A percentile compares a stretch with the other conserved stretches of the same genome.
phyloP scores from a whole-genome alignment of 306 rosid genomes.

The Sesbania bispinosa region DNA sequence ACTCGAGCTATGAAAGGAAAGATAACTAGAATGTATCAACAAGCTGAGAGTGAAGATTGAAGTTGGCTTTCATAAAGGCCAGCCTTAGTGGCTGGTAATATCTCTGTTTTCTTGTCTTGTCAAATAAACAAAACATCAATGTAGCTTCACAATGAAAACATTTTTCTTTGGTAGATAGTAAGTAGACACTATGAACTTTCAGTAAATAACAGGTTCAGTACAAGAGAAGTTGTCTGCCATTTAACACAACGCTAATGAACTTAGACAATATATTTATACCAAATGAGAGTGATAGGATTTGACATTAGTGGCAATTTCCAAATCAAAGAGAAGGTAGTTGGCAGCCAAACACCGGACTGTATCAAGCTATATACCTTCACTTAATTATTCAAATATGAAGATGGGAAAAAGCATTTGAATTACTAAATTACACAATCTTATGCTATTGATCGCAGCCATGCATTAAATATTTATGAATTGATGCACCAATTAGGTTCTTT shows the following conservation, averaged over 20 bases:
- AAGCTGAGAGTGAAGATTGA: no score
- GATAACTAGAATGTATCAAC: no score
- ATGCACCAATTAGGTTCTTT: background rate
- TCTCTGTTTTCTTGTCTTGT: background rate
- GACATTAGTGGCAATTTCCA: background rate
- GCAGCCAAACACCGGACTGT: background rate
- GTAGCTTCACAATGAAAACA: background rate
- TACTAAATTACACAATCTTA: background rate
- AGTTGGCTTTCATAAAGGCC: no score
- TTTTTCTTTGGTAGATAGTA: background rate
- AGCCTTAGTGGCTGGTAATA: no score
- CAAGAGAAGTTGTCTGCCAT: background rate
- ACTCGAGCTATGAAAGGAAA: no score
- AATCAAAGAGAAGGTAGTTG: background rate
- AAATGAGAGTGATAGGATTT: background rate
- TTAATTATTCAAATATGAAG: background rate
- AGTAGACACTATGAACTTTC: no score
- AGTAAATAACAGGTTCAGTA: slow-evolving; percentile 20
- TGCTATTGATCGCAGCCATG: background rate
- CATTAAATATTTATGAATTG: background rate
- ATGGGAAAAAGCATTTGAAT: background rate
- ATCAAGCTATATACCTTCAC: background rate
- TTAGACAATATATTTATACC: background rate
- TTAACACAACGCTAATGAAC: background rate
- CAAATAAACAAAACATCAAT: slow-evolving; percentile 3